Percentiles rank a stretch among this genome's conserved stretches.
phyloP scores from a whole-genome alignment of 2,329 filamentous ascomycete genomes.

The Beauveria pseudobassiana region DNA sequence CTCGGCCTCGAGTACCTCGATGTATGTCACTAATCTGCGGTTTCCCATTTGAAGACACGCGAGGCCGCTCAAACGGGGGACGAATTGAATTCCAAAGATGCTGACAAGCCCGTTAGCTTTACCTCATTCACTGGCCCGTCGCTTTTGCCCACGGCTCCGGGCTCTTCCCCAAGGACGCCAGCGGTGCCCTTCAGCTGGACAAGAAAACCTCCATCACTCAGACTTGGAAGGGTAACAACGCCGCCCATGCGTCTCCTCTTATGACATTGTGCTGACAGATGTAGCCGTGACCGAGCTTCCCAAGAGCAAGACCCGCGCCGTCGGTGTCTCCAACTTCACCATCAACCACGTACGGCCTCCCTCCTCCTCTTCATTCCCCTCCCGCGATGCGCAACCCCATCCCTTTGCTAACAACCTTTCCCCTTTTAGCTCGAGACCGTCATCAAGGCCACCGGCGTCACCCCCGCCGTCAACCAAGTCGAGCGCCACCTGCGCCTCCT shows the following conservation, averaged over 20 bases:
- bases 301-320: conserved; percentile 54
- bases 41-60: not conserved
- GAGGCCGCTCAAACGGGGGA: not conserved
- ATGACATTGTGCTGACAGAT: not conserved
- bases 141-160: conserved; percentile 32
- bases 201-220: conserved; percentile 32
- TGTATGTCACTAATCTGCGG: conserved; percentile 20
- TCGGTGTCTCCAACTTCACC: conserved; percentile 68
- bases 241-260: no score
- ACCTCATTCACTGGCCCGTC: conserved; percentile 58
- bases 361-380: no score
- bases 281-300: conserved; percentile 47
- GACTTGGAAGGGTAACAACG: conserved; percentile 34
- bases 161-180: conserved; percentile 37
- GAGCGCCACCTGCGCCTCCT: conserved; percentile 61
- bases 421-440: conserved; percentile 39
- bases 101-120: conserved; percentile 31
- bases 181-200: conserved; percentile 35
- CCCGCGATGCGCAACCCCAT: not conserved
- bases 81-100: not conserved
- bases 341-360: conserved; percentile 38
- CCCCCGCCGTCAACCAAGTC: conserved; percentile 59
- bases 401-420: not conserved
- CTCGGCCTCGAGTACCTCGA: conserved; percentile 52
- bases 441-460: conserved; percentile 49